A percentile compares a stretch with the other conserved stretches of the same genome.
Conservation (phyloP, 1,284 basidiomycete genomes). For the Omphalotus olearius region DNA sequence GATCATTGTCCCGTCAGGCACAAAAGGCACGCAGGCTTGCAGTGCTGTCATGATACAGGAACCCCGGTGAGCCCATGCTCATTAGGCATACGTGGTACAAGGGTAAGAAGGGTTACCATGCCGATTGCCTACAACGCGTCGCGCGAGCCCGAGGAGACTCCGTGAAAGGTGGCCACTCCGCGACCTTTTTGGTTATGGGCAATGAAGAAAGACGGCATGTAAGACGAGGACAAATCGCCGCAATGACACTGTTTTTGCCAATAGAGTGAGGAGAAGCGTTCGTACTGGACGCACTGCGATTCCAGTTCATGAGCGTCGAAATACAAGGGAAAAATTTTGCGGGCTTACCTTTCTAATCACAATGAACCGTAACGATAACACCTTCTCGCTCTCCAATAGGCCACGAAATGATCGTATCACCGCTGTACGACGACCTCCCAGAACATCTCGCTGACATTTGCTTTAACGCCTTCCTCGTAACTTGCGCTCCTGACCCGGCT, state of each 20-base stretch:
- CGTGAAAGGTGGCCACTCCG: too few relatives aligned
- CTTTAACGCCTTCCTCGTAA: constrained; percentile 8
- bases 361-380: neutral
- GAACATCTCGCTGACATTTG: constrained; percentile 13
- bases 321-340: neutral
- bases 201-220: too few relatives aligned
- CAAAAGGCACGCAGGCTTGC: too few relatives aligned
- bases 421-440: constrained; percentile 16
- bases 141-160: too few relatives aligned
- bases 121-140: neutral
- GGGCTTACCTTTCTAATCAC: neutral
- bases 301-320: neutral
- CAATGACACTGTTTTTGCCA: too few relatives aligned
- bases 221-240: too few relatives aligned
- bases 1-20: too few relatives aligned
- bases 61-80: too few relatives aligned
- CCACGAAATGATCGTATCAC: neutral
- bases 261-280: neutral
- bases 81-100: neutral
- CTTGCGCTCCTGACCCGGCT: constrained; percentile 35
- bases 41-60: too few relatives aligned
- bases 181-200: too few relatives aligned
- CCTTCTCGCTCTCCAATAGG: neutral
- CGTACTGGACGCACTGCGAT: neutral
- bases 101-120: neutral